These are phyloP conservation scores for Lupinus albus DNA, from an alignment of 306 rosid species.

Conservation along the genomic window DNA sequence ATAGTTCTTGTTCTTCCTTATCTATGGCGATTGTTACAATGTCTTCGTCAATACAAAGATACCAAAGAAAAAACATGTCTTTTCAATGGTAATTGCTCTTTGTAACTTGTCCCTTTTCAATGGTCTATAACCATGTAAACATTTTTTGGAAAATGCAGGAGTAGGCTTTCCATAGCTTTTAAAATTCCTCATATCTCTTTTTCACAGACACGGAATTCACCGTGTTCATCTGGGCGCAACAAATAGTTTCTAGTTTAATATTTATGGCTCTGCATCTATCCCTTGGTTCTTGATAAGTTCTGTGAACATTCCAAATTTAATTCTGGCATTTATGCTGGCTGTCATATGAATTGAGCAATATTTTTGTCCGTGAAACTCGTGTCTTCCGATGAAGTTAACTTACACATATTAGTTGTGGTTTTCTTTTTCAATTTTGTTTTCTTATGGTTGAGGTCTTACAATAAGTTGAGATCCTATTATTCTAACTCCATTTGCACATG, in stretches of 20 bases:
- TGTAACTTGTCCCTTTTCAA: slow-evolving; percentile 12
- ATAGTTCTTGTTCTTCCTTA: slow-evolving; percentile 90
- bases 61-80: slow-evolving; percentile 80
- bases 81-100: slow-evolving; percentile 70
- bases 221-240: background rate
- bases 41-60: slow-evolving; percentile 93
- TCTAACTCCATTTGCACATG: slow-evolving; percentile 48
- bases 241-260: slow-evolving; percentile 15
- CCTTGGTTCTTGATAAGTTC: background rate
- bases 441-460: background rate
- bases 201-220: slow-evolving; percentile 1
- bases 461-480: slow-evolving; percentile 14
- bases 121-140: slow-evolving; percentile 1
- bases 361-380: background rate
- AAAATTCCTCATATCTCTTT: slow-evolving; percentile 5
- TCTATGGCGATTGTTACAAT: slow-evolving; percentile 89
- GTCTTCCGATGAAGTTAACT: background rate
- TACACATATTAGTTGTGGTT: background rate
- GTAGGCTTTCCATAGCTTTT: slow-evolving; percentile 9
- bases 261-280: background rate
- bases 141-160: background rate
- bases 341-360: background rate
- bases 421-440: background rate
- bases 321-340: too few relatives aligned
- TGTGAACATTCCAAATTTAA: background rate